Evolutionary conservation across 208 protist species (phyloP), one percentile per base, ranked within the genome.

Genomic region (Leishmania amazonensis): DNA sequence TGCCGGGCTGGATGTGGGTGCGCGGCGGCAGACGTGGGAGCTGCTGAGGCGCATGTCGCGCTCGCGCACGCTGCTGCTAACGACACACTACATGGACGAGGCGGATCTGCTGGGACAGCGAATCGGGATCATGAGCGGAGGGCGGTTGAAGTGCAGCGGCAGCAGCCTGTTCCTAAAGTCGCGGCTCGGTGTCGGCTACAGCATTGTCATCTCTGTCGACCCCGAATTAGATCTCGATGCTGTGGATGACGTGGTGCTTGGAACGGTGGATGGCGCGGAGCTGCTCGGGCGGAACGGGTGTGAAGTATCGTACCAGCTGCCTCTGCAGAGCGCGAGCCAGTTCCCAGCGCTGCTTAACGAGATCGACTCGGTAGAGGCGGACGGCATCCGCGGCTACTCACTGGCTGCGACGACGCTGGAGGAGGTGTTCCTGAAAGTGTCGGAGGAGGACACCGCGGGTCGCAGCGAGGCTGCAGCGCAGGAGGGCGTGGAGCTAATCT

Each of bases 71-170:
- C 91, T 96, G 47, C 67, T 96, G 21, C 80, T 96, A 54, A 93
- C 85, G 60, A 98, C 96, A n/a, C 98, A 99, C 84, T 98, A 91
- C 84, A 99, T 99, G 98, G 98, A 99, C 78, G 99, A 99, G 84
- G 99, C 99, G 4, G 98, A 99, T 78, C 79, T 96, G 28, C 89
- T 99, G n/a, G 90, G 91, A 15, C 86, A 98, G 81, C 79, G 88
- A 31, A 97, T 99, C 76, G 97, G 91, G 1, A 99, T 99, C 67
- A 94, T 99, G 89, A 89, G 88, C 47, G 79, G 86, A 31, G 92
- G 92, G 47, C 76, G 84, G 1, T 74, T 95, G 40, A 82, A 90
- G 75, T 93, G 89, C 75, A 62, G 78, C 0, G 91, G 91, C 67
- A 90, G 81, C 71, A 91, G 79, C 77, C 70, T 89, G 75, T 92